Base-by-base conservation (phyloP, 768 basidiomycete genomes). In the Suillus discolor region DNA sequence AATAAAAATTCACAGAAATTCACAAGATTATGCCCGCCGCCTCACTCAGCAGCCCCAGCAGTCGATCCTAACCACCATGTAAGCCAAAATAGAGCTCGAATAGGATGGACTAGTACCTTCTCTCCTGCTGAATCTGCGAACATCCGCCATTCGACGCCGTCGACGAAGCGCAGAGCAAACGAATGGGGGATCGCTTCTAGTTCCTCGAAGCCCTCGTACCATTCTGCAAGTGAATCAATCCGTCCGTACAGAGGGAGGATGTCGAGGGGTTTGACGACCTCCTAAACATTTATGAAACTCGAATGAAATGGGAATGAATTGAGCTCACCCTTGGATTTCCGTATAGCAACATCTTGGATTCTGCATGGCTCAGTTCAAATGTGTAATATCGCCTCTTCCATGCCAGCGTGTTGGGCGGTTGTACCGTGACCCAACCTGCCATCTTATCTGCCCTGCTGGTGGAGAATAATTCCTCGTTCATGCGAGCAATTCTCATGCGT, bases 301-400 rank as follows among this genome's bases (percentile, higher is more conserved):
- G 63, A 41, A 38, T 31, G 61, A 34, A 18, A 55, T 39, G 25
- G 15, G 18, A 23, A 41, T 25, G 5, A 16, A 51, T 15, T 8
- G 65, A 13, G 69, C 80, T 62, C 65, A 86, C 89, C 76, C 85
- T 81, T 41, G 81, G 81, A 71, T 79, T 85, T 49, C 81, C 80
- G 70, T 83, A 87, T 49, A 91, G 79, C 61, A 81, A 79, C 39
- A 86, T 67, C 8, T 71, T 70, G 41, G 59, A 60, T 20, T 60
- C 41, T 0, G 77, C 77, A 28, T 79, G 80, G 18, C 80, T 82
- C 62, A 82, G 71, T 59, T 76, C 76, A 57, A 90, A 83, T 73
- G 82, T 84, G 75, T 83, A 89, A 69, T 84, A 90, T n/a, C 88
- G 79, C 65, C 89, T 80, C 69, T 86, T 87, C 89, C 89, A 91